phyloP scores from a whole-genome alignment of 768 basidiomycete genomes.

The Hypholoma sublateritium region DNA sequence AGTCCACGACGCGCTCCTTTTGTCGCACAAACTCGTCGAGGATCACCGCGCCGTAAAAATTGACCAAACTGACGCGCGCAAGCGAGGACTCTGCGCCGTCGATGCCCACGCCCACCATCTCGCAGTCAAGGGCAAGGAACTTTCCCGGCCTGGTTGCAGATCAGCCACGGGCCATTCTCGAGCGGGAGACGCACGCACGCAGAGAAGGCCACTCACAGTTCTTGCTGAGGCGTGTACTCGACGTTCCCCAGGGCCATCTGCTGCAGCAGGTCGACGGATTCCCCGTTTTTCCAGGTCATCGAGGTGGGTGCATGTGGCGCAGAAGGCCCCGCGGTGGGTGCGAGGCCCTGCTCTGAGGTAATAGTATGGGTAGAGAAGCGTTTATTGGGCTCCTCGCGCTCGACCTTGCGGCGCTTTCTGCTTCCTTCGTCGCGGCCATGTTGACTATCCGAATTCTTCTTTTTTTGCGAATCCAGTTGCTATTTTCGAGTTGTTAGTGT shows the following conservation, averaged over 20 bases:
- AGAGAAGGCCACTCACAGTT: slow-evolving; percentile 39
- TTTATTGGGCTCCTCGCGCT: slow-evolving; percentile 6
- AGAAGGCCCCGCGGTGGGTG: slow-evolving; percentile 7
- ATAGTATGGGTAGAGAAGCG: slow-evolving; percentile 7
- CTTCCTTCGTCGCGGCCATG: background rate
- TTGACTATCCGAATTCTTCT: background rate
- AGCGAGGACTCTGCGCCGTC: slow-evolving; percentile 80
- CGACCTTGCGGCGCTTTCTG: slow-evolving; percentile 30
- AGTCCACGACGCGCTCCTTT: slow-evolving; percentile 88
- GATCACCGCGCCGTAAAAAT: slow-evolving; percentile 78
- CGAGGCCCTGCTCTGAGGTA: slow-evolving; percentile 2
- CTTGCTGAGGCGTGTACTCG: slow-evolving; percentile 38
- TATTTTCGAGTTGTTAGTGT: background rate
- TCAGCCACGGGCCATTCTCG: background rate
- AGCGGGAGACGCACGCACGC: background rate
- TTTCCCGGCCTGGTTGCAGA: slow-evolving; percentile 49
- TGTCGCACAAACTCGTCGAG: slow-evolving; percentile 88
- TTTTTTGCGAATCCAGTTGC: slow-evolving; percentile 12
- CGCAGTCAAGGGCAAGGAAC: slow-evolving; percentile 89
- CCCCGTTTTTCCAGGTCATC: slow-evolving; percentile 38
- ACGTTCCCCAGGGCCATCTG: slow-evolving; percentile 54
- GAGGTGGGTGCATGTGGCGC: background rate
- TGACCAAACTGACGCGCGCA: slow-evolving; percentile 88
- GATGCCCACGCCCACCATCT: slow-evolving; percentile 97
- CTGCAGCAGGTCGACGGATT: slow-evolving; percentile 45